A percentile compares a stretch with the other conserved stretches of the same genome.
Evolutionary conservation across 805 yeast species (phyloP).

Genomic region (Barnettozyma populi): DNA sequence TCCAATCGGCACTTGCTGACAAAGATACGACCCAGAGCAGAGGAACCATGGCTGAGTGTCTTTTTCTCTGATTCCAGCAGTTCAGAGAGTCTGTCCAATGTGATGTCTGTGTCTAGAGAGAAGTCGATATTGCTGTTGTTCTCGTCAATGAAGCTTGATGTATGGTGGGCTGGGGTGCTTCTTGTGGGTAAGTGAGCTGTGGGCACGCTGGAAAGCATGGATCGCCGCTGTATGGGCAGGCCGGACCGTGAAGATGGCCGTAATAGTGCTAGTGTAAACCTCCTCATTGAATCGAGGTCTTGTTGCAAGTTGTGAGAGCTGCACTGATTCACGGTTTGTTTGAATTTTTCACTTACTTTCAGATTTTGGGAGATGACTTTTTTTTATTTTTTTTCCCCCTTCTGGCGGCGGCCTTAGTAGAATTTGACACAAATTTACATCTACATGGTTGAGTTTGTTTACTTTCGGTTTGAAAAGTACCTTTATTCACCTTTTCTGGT

Average conservation of each 20-base stretch:
- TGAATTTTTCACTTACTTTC: neutral
- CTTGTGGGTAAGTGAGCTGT: neutral
- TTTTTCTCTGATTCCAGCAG: neutral
- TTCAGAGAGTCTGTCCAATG: neutral
- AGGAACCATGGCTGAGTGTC: neutral
- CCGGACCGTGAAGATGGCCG: neutral
- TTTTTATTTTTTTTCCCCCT: neutral
- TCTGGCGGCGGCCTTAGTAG: no score
- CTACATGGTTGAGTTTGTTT: no score
- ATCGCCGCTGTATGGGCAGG: neutral
- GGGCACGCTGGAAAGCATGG: neutral
- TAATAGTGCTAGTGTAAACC: neutral
- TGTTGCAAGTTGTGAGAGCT: neutral
- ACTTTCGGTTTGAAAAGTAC: no score
- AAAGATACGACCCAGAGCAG: neutral
- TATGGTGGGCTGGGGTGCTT: neutral
- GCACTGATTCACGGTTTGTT: no score
- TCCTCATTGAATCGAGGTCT: neutral
- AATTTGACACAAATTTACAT: neutral
- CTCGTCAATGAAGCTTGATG: neutral
- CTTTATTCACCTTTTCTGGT: neutral
- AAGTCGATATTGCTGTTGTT: neutral
- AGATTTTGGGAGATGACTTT: neutral
- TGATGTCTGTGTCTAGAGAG: neutral
- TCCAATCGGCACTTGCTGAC: slow-evolving; percentile 2